Evolutionary conservation across 129 eudicot genomes (phyloP).

Genomic region (Escallonia rubra): DNA sequence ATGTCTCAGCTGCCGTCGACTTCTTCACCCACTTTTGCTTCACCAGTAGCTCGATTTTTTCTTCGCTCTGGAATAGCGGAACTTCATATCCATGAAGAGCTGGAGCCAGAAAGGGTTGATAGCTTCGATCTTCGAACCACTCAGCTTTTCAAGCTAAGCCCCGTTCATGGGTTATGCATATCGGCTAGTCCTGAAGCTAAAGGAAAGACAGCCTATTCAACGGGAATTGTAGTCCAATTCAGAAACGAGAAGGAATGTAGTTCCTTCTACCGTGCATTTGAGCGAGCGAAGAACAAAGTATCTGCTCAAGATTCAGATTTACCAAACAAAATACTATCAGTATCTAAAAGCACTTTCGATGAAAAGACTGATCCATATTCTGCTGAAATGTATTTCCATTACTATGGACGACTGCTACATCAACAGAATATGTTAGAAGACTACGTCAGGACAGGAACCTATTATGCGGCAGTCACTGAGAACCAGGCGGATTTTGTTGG

Average conservation of each 20-base stretch:
- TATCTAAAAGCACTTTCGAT: slow-evolving; percentile 78
- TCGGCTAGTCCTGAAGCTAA: slow-evolving; percentile 49
- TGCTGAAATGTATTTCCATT: slow-evolving; percentile 96
- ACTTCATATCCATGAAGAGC: too few species aligned
- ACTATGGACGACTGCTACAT: slow-evolving; percentile 88
- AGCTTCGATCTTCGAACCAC: too few species aligned
- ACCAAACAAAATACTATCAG: slow-evolving; percentile 49
- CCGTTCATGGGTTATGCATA: slow-evolving; percentile 52
- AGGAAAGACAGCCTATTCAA: slow-evolving; percentile 70
- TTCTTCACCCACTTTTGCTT: too few species aligned
- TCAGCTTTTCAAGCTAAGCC: slow-evolving; percentile 71
- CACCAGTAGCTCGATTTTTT: too few species aligned
- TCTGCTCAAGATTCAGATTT: slow-evolving; percentile 55
- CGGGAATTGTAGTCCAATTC: slow-evolving; percentile 66
- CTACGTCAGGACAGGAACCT: slow-evolving; percentile 97
- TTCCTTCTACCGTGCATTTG: slow-evolving; percentile 82
- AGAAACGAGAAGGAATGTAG: slow-evolving; percentile 83
- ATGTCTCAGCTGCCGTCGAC: too few species aligned
- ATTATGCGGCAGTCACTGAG: slow-evolving; percentile 92
- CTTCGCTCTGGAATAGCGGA: too few species aligned
- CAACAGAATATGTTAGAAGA: slow-evolving; percentile 99
- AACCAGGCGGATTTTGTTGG: slow-evolving; percentile 82
- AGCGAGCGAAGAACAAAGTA: slow-evolving; percentile 68
- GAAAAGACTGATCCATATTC: slow-evolving; percentile 90
- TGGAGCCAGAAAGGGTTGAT: too few species aligned